Evolutionary conservation across 331 rosid genomes (phyloP).

Genomic region (Quercus lobata): DNA sequence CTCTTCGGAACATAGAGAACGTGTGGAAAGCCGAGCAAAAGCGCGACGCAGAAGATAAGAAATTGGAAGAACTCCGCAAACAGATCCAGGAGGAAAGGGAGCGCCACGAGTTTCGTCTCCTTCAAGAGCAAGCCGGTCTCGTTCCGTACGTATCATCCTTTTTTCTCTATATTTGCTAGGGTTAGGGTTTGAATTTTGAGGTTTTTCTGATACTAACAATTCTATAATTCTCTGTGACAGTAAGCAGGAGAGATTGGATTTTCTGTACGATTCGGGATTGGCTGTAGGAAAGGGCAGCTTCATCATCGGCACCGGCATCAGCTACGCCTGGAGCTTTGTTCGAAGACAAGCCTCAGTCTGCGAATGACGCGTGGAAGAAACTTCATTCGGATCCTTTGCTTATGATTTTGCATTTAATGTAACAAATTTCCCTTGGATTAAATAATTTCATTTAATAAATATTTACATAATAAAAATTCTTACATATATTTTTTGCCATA

Average conservation of each 20-base stretch:
- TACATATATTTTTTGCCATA: too few relatives aligned
- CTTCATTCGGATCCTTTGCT: too few relatives aligned
- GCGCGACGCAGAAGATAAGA: constrained; percentile 83
- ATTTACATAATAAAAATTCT: too few relatives aligned
- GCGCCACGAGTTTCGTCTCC: constrained; percentile 81
- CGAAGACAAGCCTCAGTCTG: too few relatives aligned
- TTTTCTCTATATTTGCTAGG: not conserved
- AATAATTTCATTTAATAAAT: too few relatives aligned
- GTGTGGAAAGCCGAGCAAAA: constrained; percentile 99
- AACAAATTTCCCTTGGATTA: too few relatives aligned
- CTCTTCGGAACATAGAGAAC: constrained; percentile 85
- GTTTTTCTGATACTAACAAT: not conserved
- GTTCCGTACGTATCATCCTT: constrained; percentile 53
- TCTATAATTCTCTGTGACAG: constrained; percentile 22
- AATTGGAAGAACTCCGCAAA: constrained; percentile 89
- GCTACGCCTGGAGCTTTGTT: constrained; percentile 74
- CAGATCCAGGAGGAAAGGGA: constrained; percentile 89
- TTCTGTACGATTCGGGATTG: constrained; percentile 84
- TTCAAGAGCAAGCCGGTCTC: constrained; percentile 94
- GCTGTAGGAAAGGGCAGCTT: constrained; percentile 59
- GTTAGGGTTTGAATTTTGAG: constrained; percentile 28
- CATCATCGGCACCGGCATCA: constrained; percentile 12
- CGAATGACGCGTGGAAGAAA: too few relatives aligned
- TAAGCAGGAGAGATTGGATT: constrained; percentile 86
- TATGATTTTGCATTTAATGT: too few relatives aligned